phyloP scores from a whole-genome alignment of 2,329 filamentous ascomycete species.

The Fusarium sp. region DNA sequence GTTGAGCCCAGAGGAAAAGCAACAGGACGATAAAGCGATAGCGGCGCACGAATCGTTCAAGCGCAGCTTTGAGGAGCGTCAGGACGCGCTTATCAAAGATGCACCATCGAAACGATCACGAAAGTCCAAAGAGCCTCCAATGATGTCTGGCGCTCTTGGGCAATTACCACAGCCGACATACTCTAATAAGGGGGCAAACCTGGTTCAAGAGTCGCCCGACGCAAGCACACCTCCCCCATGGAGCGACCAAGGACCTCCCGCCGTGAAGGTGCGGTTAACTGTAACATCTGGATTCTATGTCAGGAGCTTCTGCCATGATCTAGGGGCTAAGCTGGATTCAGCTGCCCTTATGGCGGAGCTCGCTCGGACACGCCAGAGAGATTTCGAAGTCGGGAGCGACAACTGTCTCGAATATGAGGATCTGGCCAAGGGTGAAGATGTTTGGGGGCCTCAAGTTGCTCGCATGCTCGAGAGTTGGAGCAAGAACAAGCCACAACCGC shows the following conservation, averaged over 20 bases:
- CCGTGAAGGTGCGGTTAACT: slow-evolving; percentile 85
- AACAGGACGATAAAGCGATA: slow-evolving; percentile 63
- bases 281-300: slow-evolving; percentile 98
- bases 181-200: slow-evolving; percentile 58
- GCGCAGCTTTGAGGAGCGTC: slow-evolving; percentile 65
- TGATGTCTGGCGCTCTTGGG: slow-evolving; percentile 68
- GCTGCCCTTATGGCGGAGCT: slow-evolving; percentile 88
- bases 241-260: slow-evolving; percentile 74
- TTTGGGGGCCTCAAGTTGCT: slow-evolving; percentile 81
- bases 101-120: slow-evolving; percentile 50
- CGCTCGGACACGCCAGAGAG: slow-evolving; percentile 80
- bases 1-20: slow-evolving; percentile 63
- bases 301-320: slow-evolving; percentile 89
- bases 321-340: slow-evolving; percentile 83
- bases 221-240: slow-evolving; percentile 63
- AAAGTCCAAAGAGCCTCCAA: slow-evolving; percentile 47
- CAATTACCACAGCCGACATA: slow-evolving; percentile 57
- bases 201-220: slow-evolving; percentile 60
- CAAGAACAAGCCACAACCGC: slow-evolving; percentile 35
- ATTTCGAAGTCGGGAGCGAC: slow-evolving; percentile 74
- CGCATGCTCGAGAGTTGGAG: slow-evolving; percentile 58
- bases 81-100: slow-evolving; percentile 66
- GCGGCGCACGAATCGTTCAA: slow-evolving; percentile 67
- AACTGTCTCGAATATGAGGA: slow-evolving; percentile 85
- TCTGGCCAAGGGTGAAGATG: slow-evolving; percentile 76